Base-by-base conservation (phyloP, 345 rosid species). In the Gossypium stocksii region DNA sequence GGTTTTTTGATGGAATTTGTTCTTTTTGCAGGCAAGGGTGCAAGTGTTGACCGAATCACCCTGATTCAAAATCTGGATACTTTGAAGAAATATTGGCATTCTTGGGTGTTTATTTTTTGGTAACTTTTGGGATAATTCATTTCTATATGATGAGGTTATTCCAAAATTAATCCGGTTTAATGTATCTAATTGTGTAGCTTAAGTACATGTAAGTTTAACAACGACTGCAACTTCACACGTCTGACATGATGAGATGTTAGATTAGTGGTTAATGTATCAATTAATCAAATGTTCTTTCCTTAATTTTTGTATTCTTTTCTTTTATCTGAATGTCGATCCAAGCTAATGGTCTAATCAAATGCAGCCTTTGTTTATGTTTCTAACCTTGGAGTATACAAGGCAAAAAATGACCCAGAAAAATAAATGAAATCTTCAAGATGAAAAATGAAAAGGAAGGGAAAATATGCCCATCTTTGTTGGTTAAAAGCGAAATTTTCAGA, bases 1-100 rank as follows among this genome's bases (percentile, higher is more conserved):
- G 15, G 46, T 23, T 23, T 23, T 49, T 14, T 27, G 3, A 29
- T 25, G 22, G 34, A 48, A 25, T 68, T 68, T 49, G 58, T 25
- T 51, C 72, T 27, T 57, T 34, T 69, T 69, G 8, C 45, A 69
- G 72, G 59, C 23, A 68, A 25, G 58, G 43, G 57, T 12, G 27
- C 17, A 20, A n/a, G 20, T 66, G 34, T 66, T 66, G 29, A 44
- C 22, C 45, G 71, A 22, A 66, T 45, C 19, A 45, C 17, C 17
- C 27, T 19, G 27, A 66, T 66, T 41, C 68, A 64, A 9, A 63
- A 41, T 19, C 68, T 7, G 25, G 17, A 43, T 44, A 2, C 27
- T 22, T 67, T 22, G 56, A 46, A 46, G 41, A 46, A 60, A 61
- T 25, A 12, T 59, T 12, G 34, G 20, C 15, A 9, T 20, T 66